Conservation (phyloP, 2,329 filamentous ascomycete species). For the Pyrenophora teres region DNA sequence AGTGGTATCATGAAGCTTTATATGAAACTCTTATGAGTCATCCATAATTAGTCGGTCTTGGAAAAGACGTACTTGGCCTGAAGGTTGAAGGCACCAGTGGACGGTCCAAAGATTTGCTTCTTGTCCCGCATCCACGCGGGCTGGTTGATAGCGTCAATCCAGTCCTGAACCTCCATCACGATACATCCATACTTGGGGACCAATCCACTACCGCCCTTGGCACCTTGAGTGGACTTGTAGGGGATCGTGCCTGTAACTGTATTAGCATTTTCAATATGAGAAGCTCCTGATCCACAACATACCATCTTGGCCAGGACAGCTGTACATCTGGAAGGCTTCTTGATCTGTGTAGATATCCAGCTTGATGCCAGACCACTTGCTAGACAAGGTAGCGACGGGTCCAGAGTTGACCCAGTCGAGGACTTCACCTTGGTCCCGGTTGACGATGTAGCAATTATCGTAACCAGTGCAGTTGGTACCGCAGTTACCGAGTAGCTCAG, state of each 20-base stretch:
- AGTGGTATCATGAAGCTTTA: conserved; percentile 11
- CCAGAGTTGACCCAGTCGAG: conserved; percentile 67
- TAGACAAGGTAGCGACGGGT: conserved; percentile 69
- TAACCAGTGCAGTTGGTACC: conserved; percentile 83
- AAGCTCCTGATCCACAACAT: conserved; percentile 1
- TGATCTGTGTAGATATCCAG: conserved; percentile 83
- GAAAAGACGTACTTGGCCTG: conserved; percentile 54
- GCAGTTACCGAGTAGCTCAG: conserved; percentile 72
- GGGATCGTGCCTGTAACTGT: conserved; percentile 55
- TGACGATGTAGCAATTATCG: conserved; percentile 74
- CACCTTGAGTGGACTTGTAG: conserved; percentile 72
- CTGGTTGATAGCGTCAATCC: conserved; percentile 91
- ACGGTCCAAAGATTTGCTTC: conserved; percentile 56
- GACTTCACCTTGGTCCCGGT: conserved; percentile 61
- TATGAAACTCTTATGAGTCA: background rate
- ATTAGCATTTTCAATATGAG: conserved; percentile 8
- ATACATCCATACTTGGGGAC: conserved; percentile 81
- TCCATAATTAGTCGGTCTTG: conserved; percentile 20
- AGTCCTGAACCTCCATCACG: conserved; percentile 91
- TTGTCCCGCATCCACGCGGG: conserved; percentile 78
- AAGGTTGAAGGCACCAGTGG: conserved; percentile 50
- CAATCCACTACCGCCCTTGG: conserved; percentile 63
- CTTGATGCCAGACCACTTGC: conserved; percentile 79
- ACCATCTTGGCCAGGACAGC: conserved; percentile 78
- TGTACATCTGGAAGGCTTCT: conserved; percentile 86